Evolutionary conservation across 192 early-diverging fungal species (phyloP).

Genomic region (Gonapodya prolifera): DNA sequence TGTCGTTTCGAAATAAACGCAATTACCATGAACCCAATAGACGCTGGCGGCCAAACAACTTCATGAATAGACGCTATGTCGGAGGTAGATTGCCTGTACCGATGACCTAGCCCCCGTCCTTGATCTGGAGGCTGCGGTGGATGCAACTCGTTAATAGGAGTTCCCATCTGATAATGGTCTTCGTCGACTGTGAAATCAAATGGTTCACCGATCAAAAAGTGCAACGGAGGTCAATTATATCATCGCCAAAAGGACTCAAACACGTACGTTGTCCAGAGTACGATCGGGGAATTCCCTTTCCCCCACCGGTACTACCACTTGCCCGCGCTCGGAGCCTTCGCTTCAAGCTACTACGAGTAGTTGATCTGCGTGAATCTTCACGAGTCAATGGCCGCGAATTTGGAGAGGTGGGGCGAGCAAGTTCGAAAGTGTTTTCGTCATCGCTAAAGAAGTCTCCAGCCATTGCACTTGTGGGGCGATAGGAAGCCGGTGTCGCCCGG

Average conservation of each 20-base stretch:
- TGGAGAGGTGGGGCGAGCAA: neutral
- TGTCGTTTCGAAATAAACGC: constrained; percentile 8
- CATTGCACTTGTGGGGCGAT: neutral
- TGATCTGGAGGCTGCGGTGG: neutral
- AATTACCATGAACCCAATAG: neutral
- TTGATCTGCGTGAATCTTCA: neutral
- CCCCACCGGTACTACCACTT: neutral
- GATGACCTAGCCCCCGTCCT: neutral
- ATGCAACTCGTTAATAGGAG: neutral
- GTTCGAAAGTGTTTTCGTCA: neutral
- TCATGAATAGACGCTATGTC: neutral
- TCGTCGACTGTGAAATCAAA: neutral
- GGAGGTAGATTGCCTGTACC: neutral
- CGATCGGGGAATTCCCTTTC: neutral
- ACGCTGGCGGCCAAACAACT: neutral
- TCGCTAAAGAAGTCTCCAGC: neutral
- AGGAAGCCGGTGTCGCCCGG: neutral
- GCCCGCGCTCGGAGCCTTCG: neutral
- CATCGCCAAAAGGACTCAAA: too few species aligned
- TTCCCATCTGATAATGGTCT: neutral
- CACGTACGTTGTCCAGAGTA: neutral
- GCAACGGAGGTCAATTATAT: neutral
- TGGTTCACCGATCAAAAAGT: neutral
- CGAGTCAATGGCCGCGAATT: neutral
- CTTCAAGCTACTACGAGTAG: neutral